Percentiles rank a stretch among this genome's conserved stretches.
Conservation (phyloP, 768 basidiomycete species). For the Boletus eberwhitei region DNA sequence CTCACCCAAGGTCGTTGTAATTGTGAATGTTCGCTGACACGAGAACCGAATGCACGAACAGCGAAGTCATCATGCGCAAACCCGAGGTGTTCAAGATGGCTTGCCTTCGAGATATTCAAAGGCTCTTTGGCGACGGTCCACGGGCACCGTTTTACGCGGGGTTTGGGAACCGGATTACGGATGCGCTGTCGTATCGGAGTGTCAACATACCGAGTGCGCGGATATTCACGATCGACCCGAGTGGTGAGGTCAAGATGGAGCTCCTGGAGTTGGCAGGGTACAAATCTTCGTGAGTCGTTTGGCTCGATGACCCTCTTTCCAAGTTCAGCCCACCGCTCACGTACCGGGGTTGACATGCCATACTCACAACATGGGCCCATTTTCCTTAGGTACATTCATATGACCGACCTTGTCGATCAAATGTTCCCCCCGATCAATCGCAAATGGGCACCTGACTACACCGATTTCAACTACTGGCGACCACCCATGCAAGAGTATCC, state of each 20-base stretch:
- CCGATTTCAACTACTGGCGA: constrained; percentile 98
- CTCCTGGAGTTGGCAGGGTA: constrained; percentile 94
- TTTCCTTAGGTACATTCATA: constrained; percentile 80
- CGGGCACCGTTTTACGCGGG: constrained; percentile 92
- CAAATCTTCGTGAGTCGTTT: constrained; percentile 76
- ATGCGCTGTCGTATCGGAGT: constrained; percentile 95
- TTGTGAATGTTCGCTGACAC: not conserved
- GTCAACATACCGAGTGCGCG: constrained; percentile 92
- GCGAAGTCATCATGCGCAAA: constrained; percentile 98
- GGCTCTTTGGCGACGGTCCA: constrained; percentile 73
- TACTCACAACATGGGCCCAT: not conserved
- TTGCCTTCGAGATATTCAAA: constrained; percentile 90
- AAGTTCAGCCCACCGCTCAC: not conserved
- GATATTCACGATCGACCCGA: constrained; percentile 96
- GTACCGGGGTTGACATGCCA: not conserved
- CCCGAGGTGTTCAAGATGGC: constrained; percentile 99
- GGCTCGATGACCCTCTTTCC: not conserved
- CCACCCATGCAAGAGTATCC: constrained; percentile 71
- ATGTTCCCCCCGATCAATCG: constrained; percentile 97
- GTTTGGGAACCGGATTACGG: constrained; percentile 97
- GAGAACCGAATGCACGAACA: constrained; percentile 26
- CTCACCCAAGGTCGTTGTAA: not conserved
- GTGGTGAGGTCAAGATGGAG: constrained; percentile 96
- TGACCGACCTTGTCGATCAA: constrained; percentile 99
- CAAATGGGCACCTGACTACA: constrained; percentile 86